A percentile compares a stretch with the other conserved stretches of the same genome.
Evolutionary conservation across 2,329 filamentous ascomycete genomes (phyloP).

Genomic region (Penicillium sp.): DNA sequence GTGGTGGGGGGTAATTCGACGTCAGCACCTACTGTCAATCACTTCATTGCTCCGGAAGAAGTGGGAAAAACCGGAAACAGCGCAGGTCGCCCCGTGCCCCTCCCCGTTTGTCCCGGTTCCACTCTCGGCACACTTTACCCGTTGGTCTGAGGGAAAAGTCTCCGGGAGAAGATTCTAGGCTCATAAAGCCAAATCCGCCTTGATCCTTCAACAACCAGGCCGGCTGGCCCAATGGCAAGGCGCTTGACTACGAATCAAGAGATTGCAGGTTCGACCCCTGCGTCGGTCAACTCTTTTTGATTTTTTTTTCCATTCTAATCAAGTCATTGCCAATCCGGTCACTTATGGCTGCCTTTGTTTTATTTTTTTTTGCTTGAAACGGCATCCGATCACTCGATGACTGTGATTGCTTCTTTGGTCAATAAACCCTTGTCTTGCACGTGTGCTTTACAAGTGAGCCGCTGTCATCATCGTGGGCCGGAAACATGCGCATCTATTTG

Average conservation of each 20-base stretch:
- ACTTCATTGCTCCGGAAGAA: slow-evolving; percentile 1
- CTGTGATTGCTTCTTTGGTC: not conserved
- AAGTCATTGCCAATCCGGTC: not conserved
- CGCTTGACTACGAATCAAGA: slow-evolving; percentile 54
- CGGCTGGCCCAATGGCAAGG: slow-evolving; percentile 51
- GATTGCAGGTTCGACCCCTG: slow-evolving; percentile 50
- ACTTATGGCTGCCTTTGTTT: not conserved
- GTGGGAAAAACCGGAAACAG: slow-evolving; percentile 14
- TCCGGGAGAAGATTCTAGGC: too few relatives aligned
- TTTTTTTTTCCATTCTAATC: not conserved
- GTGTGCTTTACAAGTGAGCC: not conserved
- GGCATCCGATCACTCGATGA: too few relatives aligned
- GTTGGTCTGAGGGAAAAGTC: not conserved
- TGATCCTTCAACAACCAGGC: slow-evolving; percentile 6
- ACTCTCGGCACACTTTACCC: slow-evolving; percentile 4
- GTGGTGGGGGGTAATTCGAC: not conserved
- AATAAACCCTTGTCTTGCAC: not conserved
- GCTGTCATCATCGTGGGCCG: not conserved
- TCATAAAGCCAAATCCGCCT: accelerated
- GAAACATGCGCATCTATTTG: not conserved
- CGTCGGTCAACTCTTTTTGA: slow-evolving; percentile 34
- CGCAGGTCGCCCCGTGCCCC: slow-evolving; percentile 1
- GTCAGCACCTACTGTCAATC: not conserved
- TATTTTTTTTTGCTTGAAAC: not conserved
- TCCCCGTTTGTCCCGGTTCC: not conserved